These are phyloP conservation scores for Serendipita sp. DNA, from an alignment of 768 basidiomycete genomes.

Conservation along the genomic window DNA sequence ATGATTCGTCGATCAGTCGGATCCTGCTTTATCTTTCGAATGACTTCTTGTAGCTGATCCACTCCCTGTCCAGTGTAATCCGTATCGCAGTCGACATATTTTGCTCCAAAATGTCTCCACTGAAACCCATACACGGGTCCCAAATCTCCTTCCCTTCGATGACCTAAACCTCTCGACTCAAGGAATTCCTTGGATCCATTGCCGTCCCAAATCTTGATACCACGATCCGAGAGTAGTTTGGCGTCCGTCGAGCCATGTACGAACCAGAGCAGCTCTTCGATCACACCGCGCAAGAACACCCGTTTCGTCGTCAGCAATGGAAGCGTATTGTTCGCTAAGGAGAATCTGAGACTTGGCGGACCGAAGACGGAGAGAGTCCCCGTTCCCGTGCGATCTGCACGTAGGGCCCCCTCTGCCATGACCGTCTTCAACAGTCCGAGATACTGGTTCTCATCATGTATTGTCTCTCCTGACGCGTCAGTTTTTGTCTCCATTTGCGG, in stretches of 20 bases:
- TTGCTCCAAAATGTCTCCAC: slow-evolving; percentile 88
- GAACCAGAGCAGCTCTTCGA: slow-evolving; percentile 95
- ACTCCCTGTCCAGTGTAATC: slow-evolving; percentile 75
- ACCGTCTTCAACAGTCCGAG: slow-evolving; percentile 65
- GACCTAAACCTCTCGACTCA: slow-evolving; percentile 65
- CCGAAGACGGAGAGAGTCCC: slow-evolving; percentile 89
- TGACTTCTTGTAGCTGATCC: slow-evolving; percentile 81
- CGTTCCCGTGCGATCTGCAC: slow-evolving; percentile 88
- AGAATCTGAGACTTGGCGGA: slow-evolving; percentile 79
- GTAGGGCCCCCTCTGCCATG: slow-evolving; percentile 54
- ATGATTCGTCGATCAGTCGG: slow-evolving; percentile 92
- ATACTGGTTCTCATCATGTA: slow-evolving; percentile 82
- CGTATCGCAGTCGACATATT: slow-evolving; percentile 55
- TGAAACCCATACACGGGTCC: slow-evolving; percentile 97
- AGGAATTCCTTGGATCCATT: slow-evolving; percentile 83
- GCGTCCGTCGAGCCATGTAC: slow-evolving; percentile 73
- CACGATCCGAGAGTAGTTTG: slow-evolving; percentile 50
- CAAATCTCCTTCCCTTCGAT: slow-evolving; percentile 78
- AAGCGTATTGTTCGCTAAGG: slow-evolving; percentile 53
- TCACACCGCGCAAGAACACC: slow-evolving; percentile 79
- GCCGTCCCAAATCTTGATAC: slow-evolving; percentile 95
- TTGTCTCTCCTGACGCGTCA: not conserved
- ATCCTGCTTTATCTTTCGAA: slow-evolving; percentile 79
- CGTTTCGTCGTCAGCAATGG: slow-evolving; percentile 92
- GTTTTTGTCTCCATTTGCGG: not conserved